phyloP scores from a whole-genome alignment of 441 rosid species.

The Dalechampia spathulata region DNA sequence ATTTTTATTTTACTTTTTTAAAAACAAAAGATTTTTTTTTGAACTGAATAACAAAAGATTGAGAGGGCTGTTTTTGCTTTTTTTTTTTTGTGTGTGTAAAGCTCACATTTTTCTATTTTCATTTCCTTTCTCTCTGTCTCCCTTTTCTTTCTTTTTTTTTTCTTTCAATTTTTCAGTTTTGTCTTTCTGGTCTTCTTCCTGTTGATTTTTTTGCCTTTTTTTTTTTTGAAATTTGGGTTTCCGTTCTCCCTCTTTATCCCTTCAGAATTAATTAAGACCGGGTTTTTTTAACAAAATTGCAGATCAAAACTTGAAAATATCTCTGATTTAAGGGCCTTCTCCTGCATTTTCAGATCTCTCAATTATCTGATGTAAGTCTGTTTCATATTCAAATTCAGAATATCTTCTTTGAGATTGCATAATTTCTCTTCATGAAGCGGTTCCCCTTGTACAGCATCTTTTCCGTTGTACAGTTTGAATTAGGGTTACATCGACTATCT shows the following conservation, averaged over 20 bases:
- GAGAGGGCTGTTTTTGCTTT: too few species aligned
- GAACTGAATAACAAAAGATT: too few species aligned
- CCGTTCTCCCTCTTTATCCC: slow-evolving; percentile 2
- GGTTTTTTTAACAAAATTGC: slow-evolving; percentile 19
- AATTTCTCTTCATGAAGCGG: slow-evolving; percentile 10
- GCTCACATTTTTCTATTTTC: too few species aligned
- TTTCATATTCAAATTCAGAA: slow-evolving; percentile 6
- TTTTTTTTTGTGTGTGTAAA: too few species aligned
- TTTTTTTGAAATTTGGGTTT: too few species aligned
- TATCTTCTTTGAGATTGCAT: neutral
- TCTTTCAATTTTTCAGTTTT: too few species aligned
- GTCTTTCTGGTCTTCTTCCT: too few species aligned
- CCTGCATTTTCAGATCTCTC: slow-evolving; percentile 19
- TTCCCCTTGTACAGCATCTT: neutral
- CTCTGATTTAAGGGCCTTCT: slow-evolving; percentile 15
- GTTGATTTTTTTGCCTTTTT: too few species aligned
- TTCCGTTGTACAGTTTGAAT: slow-evolving; percentile 1
- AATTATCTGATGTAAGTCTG: slow-evolving; percentile 23
- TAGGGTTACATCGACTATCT: slow-evolving; percentile 12
- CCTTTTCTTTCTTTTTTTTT: too few species aligned
- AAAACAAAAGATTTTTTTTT: too few species aligned
- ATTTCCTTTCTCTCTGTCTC: too few species aligned
- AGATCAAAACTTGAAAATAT: slow-evolving; percentile 15
- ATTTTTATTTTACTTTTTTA: too few species aligned
- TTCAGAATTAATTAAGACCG: slow-evolving; percentile 3